Base-by-base conservation (phyloP, 306 rosid species). In the Acacia acuminata region DNA sequence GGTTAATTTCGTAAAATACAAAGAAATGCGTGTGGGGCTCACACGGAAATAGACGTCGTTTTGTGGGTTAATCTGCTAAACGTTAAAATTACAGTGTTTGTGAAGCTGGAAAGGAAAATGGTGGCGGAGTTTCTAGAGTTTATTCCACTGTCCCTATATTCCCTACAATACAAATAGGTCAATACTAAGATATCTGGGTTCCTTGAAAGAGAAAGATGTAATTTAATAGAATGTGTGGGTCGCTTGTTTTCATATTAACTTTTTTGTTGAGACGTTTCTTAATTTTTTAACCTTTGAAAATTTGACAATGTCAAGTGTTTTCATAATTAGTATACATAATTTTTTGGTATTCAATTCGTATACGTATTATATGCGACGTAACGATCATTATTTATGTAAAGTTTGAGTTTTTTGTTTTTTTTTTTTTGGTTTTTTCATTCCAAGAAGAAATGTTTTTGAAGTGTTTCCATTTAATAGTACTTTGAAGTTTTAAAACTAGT, bases 1-100 rank as follows among this genome's bases (percentile, higher is more conserved):
- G 17, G 79, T 10, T 4, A 36, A 19, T 67, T 67, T 60, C 30
- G 65, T 25, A n/a, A 42, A 38, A 27, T 15, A 27, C 14, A 25
- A 8, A 75, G 47, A 81, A 79, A 78, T 77, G 48, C 55, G 76
- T 36, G 92, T 89, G 90, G 89, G 90, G 38, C 90, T 83, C 90
- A 85, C 92, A 89, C 89, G 90, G 84, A 53, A 67, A 69, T 44
- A 22, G 48, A 36, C 77, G 24, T 56, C 12, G 69, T 19, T 13
- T n/a, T 73, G 75, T 24, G 24, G 32, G 56, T 27, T 43, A 5
- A 69, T 17, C 58, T 15, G 67, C 71, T 63, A 43, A 43, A 50
- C 13, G 43, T 55, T 61, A 64, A 77, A 74, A 44, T 10, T 8
- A 50, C 1, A 27, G 5, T 5, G 15, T 50, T 60, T 64, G 51